Base-by-base conservation (phyloP, 768 basidiomycete species). In the Suillus hirtellus region DNA sequence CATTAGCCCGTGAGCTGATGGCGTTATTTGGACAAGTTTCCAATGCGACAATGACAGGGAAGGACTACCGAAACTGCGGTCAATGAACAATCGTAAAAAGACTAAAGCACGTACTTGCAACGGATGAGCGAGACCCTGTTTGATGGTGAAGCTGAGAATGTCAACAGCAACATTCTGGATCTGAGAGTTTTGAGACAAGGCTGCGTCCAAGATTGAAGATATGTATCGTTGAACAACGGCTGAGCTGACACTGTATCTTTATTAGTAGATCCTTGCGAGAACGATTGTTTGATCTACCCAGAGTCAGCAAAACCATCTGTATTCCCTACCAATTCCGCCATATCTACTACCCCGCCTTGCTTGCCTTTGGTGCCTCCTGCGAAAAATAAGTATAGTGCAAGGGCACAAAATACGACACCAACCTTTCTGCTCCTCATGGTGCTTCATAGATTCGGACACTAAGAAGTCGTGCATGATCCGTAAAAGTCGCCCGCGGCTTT, bases 241-340 rank as follows among this genome's bases (percentile, higher is more conserved):
- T 1, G 96, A 96, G 74, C 93, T 94, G 65, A 98, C 93, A 34
- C 96, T 99, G 69, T 34, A 63, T 65, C 54, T 42, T 14, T 63
- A 24, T 50, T 12, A 47, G 17, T 37, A 54, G 34, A 21, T 10
- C 52, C 19, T 37, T 6, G 38, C 9, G 55, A 31, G 3, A n/a
- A 49, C 61, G 43, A 37, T 50, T n/a, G 12, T 19, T 12, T 21
- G 37, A 65, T 86, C 69, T 76, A 98, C 97, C 96, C 96, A 7
- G 96, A 98, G 69, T 99, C 97, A 0, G 96, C 95, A 73, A 99
- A 96, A 1, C 90, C 94, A 69, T 95, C 91, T 0, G 95, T 95
- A 69, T 96, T 96, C 0, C 97, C 97, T 4, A 99, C 91, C 10
- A 99, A 81, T 69, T 97, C 94, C 0, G 90, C 90, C 89, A 99